A percentile compares a stretch with the other conserved stretches of the same genome.
These are phyloP conservation scores for Stemphylium vesicarium DNA, from an alignment of 2,329 filamentous ascomycete genomes.

Conservation along the genomic window DNA sequence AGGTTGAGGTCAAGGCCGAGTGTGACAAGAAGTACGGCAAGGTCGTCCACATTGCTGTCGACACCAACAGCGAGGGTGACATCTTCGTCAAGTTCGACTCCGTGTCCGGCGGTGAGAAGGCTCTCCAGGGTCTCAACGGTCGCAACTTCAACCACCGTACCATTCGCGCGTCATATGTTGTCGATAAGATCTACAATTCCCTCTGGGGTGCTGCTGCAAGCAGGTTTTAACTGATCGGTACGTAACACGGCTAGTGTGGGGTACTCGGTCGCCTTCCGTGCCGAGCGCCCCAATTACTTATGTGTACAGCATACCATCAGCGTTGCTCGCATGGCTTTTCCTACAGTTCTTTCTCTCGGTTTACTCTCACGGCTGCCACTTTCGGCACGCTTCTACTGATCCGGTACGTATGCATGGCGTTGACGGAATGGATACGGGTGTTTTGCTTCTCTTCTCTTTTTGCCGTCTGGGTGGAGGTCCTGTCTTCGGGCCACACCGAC, in stretches of 20 bases:
- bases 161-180: constrained; percentile 93
- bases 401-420: constrained; percentile 14
- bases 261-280: constrained; percentile 4
- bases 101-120: constrained; percentile 93
- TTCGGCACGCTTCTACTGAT: constrained; percentile 5
- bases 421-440: constrained; percentile 13
- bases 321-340: not conserved
- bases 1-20: constrained; percentile 90
- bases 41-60: constrained; percentile 95
- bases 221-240: constrained; percentile 34
- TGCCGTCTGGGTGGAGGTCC: constrained; percentile 1
- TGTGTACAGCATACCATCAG: constrained; percentile 8
- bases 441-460: not conserved
- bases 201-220: constrained; percentile 60
- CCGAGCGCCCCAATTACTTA: constrained; percentile 11
- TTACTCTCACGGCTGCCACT: not conserved
- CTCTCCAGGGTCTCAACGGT: constrained; percentile 96
- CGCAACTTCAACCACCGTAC: constrained; percentile 92
- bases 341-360: not conserved
- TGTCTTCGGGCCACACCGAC: not conserved
- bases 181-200: constrained; percentile 98
- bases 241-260: constrained; percentile 14
- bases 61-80: constrained; percentile 91
- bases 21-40: constrained; percentile 96
- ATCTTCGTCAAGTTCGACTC: constrained; percentile 99